Evolutionary conservation across 73 alveolate genomes (phyloP), one percentile per base, ranked within the genome.

Genomic region (Tetrahymena borealis): DNA sequence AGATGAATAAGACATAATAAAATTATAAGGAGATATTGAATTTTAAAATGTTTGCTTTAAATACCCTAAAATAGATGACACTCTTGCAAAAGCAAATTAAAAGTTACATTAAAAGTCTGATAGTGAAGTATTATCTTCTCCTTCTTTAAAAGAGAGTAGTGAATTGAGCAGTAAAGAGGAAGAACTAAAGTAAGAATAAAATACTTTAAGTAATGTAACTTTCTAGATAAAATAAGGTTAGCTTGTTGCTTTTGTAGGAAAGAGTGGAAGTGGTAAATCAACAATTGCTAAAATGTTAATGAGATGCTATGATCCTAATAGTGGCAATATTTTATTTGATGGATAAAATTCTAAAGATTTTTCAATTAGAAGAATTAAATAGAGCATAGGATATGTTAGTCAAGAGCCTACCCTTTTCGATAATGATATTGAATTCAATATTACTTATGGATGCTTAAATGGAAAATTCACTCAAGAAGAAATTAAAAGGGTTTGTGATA

Each of bases 361-460:
- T 93, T 92, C 60, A 79, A 90, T 94, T 39, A 79, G 79, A 39
- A 90, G 79, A 90, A 39, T 96, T 20, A 90, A 97, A 93, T 79
- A 93, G 36, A 91, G 90, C 39, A 91, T 96, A 41, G 98, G 97
- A 1, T 85, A 92, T 18, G 99, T 98, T 31, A 96, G 99, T 5
- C 96, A 98, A 94, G 99, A 98, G 90, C 99, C 99, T 78, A 97
- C 96, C 43, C 95, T 98, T 40, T 98, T 98, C 95, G 96, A 97
- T 79, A 98, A 98, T 39, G 96, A 99, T 28, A 96, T 98, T 13
- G 97, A 92, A 96, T 98, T 97, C 40, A 97, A 97, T 94, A 79
- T 97, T 60, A 39, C 94, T 42, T 96, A 95, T 95, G 98, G 97
- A 35, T 96, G 94, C 42, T 90, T 91, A 79, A 91, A 94, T 79